Evolutionary conservation across 2,329 filamentous ascomycete species (phyloP), one percentile per base, ranked within the genome.

Genomic region (Botrytis paeoniae): DNA sequence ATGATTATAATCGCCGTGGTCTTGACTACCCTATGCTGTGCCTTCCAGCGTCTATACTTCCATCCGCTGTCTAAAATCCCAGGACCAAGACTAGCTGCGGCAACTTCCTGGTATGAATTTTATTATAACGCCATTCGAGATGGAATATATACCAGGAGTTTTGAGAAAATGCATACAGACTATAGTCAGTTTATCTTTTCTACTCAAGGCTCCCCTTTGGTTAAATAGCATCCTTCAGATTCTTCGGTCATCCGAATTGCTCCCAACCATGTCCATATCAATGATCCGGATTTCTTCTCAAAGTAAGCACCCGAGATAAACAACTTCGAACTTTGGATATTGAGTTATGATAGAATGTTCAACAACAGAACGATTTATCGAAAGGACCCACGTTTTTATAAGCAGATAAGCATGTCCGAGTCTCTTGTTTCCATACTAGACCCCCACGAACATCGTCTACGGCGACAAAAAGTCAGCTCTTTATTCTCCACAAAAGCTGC

Each of bases 391-490:
- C 32, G 12, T 1, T 37, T 37, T 12, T 66, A 51, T n/a, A 66
- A 66, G 29, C 9, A 22, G 16, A 18, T 66, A 25, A 20, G 29
- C 29, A 1, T 37, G 6, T 22, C 29, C 0, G 64, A 66, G 29
- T 66, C 64, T 22, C 3, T 66, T 12, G 8, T 66, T 32, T 14
- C 43, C 22, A 39, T 51, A 0, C 6, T 51, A 37, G 25, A 66
- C 29, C 43, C 64, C 18, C 29, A 66, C 3, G 43, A 37, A 16
- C 64, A 66, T 8, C 64, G 64, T 51, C 18, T 66, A 9, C 43
- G 29, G 18, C 64, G 64, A 37, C 64, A 66, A n/a, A 66, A 66
- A 16, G 43, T 66, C 43, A 66, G 16, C 32, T 18, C 64, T 66
- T 20, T 66, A n/a, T 66, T 66, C 32, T 54, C 64, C 8, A 51